These are phyloP conservation scores for Mycena alexandri DNA, from an alignment of 768 basidiomycete species.

Conservation along the genomic window DNA sequence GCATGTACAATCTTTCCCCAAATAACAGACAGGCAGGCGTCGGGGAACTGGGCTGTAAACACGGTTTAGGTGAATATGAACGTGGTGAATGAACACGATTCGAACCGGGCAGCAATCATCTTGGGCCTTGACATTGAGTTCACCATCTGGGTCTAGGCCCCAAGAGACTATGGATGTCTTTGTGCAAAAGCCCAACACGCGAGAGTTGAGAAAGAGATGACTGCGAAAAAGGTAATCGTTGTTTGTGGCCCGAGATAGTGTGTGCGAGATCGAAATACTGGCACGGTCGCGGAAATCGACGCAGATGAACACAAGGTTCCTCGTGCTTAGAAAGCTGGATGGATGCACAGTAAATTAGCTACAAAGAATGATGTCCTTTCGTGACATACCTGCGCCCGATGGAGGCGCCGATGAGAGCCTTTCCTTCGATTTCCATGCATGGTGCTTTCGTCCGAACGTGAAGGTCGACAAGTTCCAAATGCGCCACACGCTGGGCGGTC, in stretches of 20 bases:
- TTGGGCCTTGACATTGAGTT: too few relatives aligned
- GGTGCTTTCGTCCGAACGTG: neutral
- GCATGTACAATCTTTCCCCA: too few relatives aligned
- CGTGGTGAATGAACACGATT: too few relatives aligned
- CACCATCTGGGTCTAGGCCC: too few relatives aligned
- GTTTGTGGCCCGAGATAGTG: neutral
- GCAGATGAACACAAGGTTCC: neutral
- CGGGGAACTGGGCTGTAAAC: too few relatives aligned
- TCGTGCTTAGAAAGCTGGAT: too few relatives aligned
- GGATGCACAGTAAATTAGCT: too few relatives aligned
- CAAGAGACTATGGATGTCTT: too few relatives aligned
- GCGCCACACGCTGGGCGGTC: neutral
- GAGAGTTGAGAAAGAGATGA: neutral
- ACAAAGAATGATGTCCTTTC: too few relatives aligned
- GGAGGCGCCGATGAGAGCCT: neutral
- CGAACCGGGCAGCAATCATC: too few relatives aligned
- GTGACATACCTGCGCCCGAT: neutral
- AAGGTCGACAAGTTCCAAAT: neutral
- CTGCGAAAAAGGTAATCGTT: neutral
- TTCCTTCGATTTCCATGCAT: neutral
- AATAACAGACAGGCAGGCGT: too few relatives aligned
- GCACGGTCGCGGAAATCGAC: neutral
- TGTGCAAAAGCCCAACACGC: neutral
- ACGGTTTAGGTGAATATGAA: too few relatives aligned
- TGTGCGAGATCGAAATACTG: neutral